Evolutionary conservation across 1,284 basidiomycete species (phyloP), one percentile per base, ranked within the genome.

Genomic region (Apiotrichum mycotoxinovorans): DNA sequence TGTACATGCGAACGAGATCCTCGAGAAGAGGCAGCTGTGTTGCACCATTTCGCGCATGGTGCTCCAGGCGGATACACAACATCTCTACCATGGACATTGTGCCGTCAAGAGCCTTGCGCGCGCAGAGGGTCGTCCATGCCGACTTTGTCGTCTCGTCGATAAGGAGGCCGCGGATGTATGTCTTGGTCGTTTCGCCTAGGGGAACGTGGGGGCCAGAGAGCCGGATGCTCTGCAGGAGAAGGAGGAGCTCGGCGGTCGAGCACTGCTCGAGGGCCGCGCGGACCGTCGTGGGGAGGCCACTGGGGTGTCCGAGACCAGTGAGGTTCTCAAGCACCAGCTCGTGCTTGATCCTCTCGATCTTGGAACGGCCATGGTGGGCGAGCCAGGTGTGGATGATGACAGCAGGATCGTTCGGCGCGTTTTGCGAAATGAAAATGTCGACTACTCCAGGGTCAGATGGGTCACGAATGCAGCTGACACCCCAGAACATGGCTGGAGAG

Each of bases 341-440:
- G 38, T 54, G 55, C 23, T 51, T 33, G 48, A 54, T 26, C 17
- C 44, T n/a, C 15, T 49, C 49, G 22, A 43, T 30, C 23, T 49
- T 50, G 2, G 30, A 17, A 7, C 33, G 38, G 22, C 43, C 49
- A 18, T 41, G 37, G 52, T 54, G 52, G 2, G 57, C 52, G 23
- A 58, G 50, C 38, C 45, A 58, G 23, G 57, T 58, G 49, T 58
- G 57, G 3, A 58, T 37, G 23, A 58, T 42, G 18, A 54, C 55
- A 2, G 51, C 52, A 22, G 57, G 41, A 22, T 51, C 52, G 49
- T 51, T 58, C 20, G 51, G 52, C 12, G 48, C 34, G 20, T 40
- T 25, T 34, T 46, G 57, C 15, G 57, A 54, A 43, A 58, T 43
- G 43, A 37, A 58, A 35, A 58, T 51, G 43, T 54, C 57, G 33